Conservation (phyloP, 768 basidiomycete species). For the Boletellus ananas region DNA sequence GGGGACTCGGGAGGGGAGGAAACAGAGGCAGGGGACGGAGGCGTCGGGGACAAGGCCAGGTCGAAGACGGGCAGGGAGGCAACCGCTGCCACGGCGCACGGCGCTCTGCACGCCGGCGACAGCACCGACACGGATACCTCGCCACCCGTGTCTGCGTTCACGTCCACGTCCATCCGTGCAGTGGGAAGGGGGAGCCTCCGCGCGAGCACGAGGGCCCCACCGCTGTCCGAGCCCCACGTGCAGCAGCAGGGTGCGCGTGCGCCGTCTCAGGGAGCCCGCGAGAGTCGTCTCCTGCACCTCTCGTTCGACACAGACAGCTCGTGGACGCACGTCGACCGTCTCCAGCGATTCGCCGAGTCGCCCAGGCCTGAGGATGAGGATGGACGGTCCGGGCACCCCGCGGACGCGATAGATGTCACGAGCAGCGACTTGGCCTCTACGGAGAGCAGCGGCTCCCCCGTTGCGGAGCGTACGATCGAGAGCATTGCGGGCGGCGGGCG, state of each 20-base stretch:
- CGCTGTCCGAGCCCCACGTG: slow-evolving; percentile 23
- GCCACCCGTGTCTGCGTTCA: slow-evolving; percentile 1
- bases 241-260: neutral
- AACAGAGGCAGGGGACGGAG: neutral
- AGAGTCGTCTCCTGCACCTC: slow-evolving; percentile 11
- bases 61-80: slow-evolving; percentile 14
- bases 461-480: slow-evolving; percentile 30
- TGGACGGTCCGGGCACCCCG: slow-evolving; percentile 5
- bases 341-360: slow-evolving; percentile 14
- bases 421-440: slow-evolving; percentile 54
- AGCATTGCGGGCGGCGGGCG: slow-evolving; percentile 30
- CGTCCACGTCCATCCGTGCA: neutral
- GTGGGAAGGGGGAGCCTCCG: slow-evolving; percentile 1
- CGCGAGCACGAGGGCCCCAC: slow-evolving; percentile 4
- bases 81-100: neutral
- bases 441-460: slow-evolving; percentile 40
- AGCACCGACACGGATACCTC: slow-evolving; percentile 18
- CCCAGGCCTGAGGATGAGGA: slow-evolving; percentile 5
- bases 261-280: slow-evolving; percentile 11
- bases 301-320: slow-evolving; percentile 52
- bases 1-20: neutral
- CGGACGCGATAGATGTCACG: slow-evolving; percentile 33
- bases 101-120: slow-evolving; percentile 9
- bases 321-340: slow-evolving; percentile 69
- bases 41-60: neutral